Evolutionary conservation across 805 yeast species (phyloP).

Genomic region (Saccharomycopsis oosterbeekiorum): DNA sequence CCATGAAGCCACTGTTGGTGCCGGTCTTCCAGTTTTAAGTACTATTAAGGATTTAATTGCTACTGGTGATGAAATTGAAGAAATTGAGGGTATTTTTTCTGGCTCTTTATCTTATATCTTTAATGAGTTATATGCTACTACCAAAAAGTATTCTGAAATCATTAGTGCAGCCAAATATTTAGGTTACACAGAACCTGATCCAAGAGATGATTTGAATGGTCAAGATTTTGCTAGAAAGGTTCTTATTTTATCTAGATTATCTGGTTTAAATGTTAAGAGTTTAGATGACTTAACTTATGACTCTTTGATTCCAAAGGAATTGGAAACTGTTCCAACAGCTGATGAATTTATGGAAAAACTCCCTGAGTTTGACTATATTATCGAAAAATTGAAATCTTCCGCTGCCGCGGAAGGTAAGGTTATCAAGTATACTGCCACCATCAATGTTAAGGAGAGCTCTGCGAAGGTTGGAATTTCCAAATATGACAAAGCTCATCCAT

Average conservation of each 20-base stretch:
- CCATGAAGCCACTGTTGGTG: constrained; percentile 98
- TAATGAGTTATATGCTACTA: constrained; percentile 77
- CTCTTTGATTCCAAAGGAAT: constrained; percentile 79
- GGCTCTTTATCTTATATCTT: constrained; percentile 94
- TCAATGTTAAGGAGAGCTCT: constrained; percentile 59
- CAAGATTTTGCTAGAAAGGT: constrained; percentile 98
- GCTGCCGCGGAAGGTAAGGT: constrained; percentile 83
- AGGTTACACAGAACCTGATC: constrained; percentile 99
- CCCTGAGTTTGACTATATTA: constrained; percentile 74
- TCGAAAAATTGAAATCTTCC: constrained; percentile 65
- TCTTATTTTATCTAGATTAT: constrained; percentile 86
- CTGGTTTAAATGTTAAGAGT: constrained; percentile 77
- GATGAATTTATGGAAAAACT: constrained; percentile 72
- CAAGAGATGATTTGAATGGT: constrained; percentile 97
- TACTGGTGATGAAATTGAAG: constrained; percentile 89
- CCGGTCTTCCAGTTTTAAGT: constrained; percentile 90
- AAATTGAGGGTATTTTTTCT: constrained; percentile 91
- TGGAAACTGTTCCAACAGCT: constrained; percentile 62
- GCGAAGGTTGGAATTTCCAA: constrained; percentile 84
- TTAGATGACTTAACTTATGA: constrained; percentile 92
- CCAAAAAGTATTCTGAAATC: constrained; percentile 75
- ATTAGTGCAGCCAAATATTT: constrained; percentile 79
- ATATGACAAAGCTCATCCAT: constrained; percentile 85
- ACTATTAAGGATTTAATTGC: constrained; percentile 79
- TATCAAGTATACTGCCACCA: constrained; percentile 85